A percentile compares a stretch with the other conserved stretches of the same genome.
phyloP scores from a whole-genome alignment of 352 stramenopile genomes.

The Vaucheria bursata region DNA sequence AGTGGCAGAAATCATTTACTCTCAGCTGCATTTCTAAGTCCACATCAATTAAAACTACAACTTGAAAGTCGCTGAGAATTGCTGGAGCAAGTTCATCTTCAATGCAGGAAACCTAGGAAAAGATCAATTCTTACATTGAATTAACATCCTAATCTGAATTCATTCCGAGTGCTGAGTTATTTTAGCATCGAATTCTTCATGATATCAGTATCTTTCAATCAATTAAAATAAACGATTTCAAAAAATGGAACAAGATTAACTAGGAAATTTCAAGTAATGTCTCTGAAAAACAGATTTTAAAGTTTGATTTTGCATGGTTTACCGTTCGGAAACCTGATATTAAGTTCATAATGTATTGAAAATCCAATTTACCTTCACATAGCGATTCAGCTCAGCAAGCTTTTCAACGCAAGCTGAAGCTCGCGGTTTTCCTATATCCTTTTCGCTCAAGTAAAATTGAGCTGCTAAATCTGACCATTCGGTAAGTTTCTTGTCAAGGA shows the following conservation, averaged over 20 bases:
- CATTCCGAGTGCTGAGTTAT: no score
- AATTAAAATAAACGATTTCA: no score
- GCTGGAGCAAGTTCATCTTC: slow-evolving; percentile 12
- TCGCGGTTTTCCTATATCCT: slow-evolving; percentile 70
- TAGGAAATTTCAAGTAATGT: no score
- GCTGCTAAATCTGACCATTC: slow-evolving; percentile 51
- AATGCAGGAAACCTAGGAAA: slow-evolving; percentile 13
- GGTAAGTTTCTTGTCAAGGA: slow-evolving; percentile 79
- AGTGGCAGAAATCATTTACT: slow-evolving; percentile 71
- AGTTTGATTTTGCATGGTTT: no score
- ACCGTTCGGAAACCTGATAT: no score
- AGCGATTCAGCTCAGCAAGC: slow-evolving; percentile 91
- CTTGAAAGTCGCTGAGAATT: slow-evolving; percentile 47
- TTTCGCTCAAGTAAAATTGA: slow-evolving; percentile 81
- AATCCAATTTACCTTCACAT: slow-evolving; percentile 60
- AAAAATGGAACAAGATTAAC: no score
- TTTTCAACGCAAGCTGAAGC: slow-evolving; percentile 71
- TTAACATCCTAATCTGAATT: no score
- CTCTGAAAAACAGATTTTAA: no score
- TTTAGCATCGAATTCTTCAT: no score
- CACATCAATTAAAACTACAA: slow-evolving; percentile 72
- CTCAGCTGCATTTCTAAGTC: slow-evolving; percentile 57
- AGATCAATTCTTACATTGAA: no score
- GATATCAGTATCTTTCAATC: no score
- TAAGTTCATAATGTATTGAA: background rate